Evolutionary conservation across 257 asterid species (phyloP).

Genomic region (Misopates orontium): DNA sequence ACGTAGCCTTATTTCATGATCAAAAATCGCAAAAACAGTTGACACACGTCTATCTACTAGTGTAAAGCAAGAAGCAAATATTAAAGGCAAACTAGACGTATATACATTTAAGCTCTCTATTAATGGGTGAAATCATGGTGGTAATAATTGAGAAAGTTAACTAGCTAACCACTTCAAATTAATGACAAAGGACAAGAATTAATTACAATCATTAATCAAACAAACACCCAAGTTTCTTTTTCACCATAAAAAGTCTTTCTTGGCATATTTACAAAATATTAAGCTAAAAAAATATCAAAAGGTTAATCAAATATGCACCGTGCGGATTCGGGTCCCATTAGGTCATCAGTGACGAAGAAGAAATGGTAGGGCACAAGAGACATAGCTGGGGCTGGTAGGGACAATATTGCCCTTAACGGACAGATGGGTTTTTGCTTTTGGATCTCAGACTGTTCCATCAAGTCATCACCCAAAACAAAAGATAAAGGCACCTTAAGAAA

Average conservation of each 20-base stretch:
- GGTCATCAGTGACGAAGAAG: constrained; percentile 31
- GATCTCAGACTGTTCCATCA: constrained; percentile 32
- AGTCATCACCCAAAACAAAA: constrained; percentile 28
- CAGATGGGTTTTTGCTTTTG: constrained; percentile 29
- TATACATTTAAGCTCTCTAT: constrained; percentile 11
- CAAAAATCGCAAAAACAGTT: no score
- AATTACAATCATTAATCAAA: constrained; percentile 38
- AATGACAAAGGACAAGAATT: constrained; percentile 32
- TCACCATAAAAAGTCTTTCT: constrained; percentile 31
- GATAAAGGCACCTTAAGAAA: not conserved
- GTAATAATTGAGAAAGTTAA: constrained; percentile 40
- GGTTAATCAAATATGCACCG: constrained; percentile 25
- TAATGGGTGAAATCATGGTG: constrained; percentile 30
- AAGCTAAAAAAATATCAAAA: not conserved
- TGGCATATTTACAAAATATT: constrained; percentile 2
- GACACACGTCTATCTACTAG: no score
- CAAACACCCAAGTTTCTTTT: constrained; percentile 30
- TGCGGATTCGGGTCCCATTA: constrained; percentile 41
- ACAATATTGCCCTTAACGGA: constrained; percentile 32
- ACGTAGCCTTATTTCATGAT: no score
- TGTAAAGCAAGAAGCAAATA: not conserved
- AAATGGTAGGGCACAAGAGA: constrained; percentile 39
- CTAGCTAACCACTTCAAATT: constrained; percentile 34
- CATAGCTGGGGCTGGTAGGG: constrained; percentile 22
- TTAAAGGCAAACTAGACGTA: constrained; percentile 3